Base-by-base conservation (phyloP, 495 filamentous ascomycete genomes). In the Geoglossum glabrum region DNA sequence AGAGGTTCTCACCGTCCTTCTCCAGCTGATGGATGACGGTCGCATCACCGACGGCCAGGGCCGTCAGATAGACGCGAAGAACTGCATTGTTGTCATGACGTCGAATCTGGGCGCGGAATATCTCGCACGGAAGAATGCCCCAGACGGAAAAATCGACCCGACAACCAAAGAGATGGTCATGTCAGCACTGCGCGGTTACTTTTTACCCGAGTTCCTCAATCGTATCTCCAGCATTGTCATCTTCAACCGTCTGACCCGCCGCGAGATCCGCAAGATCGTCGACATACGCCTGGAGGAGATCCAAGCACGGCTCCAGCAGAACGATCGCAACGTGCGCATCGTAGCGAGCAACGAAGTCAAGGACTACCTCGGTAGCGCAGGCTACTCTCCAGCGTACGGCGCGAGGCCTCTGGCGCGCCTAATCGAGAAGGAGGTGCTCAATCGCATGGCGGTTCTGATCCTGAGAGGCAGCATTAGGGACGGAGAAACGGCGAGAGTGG, bases 11-110 rank as follows among this genome's bases (percentile, higher is more conserved):
- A 98, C 92, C 9, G 93, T 98, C 7, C 79, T 98, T 23, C 79
- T 98, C 9, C 92, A 98, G 68, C 86, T 98, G 64, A 96, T 98
- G 85, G 92, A 98, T 65, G 92, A 98, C 64, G 92, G 92, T 25
- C 92, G 92, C 63, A 96, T 98, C 70, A 98, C 92, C 19, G 92
- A 98, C 64, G 93, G 93, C 52, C 93, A 96, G 74, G 92, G 92
- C 62, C 79, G 92, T 60, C 74, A 95, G 55, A 82, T 98, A 60
- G 93, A 98, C 65, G 93, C 90, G 36, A 85, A 80, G 67, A 98
- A 98, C 76, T 97, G 90, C 68, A 96, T 98, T 63, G 90, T 98
- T 46, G 90, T 98, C 71, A 93, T 98, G 87, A 98, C 92, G 28
- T 94, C 87, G 65, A 98, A 98, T 71, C 70, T 98, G 19, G 92